Evolutionary conservation across 352 stramenopile genomes (phyloP), one percentile per base, ranked within the genome.

Genomic region (Globisporangium cystogenes): DNA sequence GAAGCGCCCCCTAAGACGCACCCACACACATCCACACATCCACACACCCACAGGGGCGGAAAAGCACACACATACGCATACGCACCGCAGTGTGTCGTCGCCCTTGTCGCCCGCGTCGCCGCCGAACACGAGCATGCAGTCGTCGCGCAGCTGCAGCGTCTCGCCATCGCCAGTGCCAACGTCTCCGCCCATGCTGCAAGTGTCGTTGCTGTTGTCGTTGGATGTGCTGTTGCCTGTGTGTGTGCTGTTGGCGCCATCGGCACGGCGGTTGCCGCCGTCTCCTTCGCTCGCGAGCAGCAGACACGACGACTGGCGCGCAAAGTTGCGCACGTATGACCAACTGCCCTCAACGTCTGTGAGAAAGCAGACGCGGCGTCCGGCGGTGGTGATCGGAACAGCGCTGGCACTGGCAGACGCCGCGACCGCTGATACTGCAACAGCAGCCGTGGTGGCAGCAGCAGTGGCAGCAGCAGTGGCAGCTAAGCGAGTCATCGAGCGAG

Each of bases 61-160:
- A n/a, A n/a, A n/a, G n/a, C n/a, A n/a, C n/a, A n/a, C n/a, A n/a
- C 4, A 46, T 46, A 26, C 12, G 20, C 1, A 42, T n/a, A 76
- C 54, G 31, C 46, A 86, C 74, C 82, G 80, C 51, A 97, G 74
- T 33, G 95, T 95, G 40, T 94, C 74, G 18, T 72, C 70, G 51
- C 87, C 90, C 65, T 98, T 97, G 66, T 98, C 92, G 7, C 93
- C 90, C 0, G 70, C 78, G 55, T 97, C 91, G 37, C 92, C 92
- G 37, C 92, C 89, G 58, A 90, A 98, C 23, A 98, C 77, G 49
- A 98, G 76, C 52, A 90, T 57, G 50, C 66, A 90, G 63, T 84
- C 76, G 40, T 90, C 79, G 6, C 62, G 37, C 26, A 93, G 67
- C 56, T 82, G 73, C 48, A 93, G 58, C 23, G 7, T 36, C 31